phyloP scores from a whole-genome alignment of 495 filamentous ascomycete species.

The Parachaetomium inaequale region DNA sequence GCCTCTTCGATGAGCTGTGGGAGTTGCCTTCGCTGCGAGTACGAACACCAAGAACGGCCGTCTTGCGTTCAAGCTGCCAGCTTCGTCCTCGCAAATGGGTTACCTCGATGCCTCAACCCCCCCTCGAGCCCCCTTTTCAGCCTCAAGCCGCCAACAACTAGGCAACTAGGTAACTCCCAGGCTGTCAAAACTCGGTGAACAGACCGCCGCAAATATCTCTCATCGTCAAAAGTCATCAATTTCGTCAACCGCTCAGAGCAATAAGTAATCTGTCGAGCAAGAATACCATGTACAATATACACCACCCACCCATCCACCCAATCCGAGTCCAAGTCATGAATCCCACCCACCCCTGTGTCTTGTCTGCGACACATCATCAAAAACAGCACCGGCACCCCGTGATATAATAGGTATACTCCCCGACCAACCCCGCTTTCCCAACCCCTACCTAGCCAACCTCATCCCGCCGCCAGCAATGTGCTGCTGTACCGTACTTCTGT shows the following conservation, averaged over 20 bases:
- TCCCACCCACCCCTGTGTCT: background rate
- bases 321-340: background rate
- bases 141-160: too few species aligned
- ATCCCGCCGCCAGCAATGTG: background rate
- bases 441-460: background rate
- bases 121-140: too few species aligned
- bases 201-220: background rate
- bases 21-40: too few species aligned
- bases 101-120: too few species aligned
- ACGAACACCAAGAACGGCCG: too few species aligned
- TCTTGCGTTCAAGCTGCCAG: too few species aligned
- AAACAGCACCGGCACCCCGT: background rate
- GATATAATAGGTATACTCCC: too few species aligned
- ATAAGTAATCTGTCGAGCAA: background rate
- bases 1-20: too few species aligned
- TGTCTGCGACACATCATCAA: background rate
- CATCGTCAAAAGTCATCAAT: slow-evolving; percentile 1
- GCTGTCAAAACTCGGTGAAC: background rate
- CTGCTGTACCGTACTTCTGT: background rate
- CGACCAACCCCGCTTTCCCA: background rate
- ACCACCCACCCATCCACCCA: too few species aligned
- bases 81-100: too few species aligned
- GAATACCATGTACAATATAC: slow-evolving; percentile 1
- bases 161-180: too few species aligned
- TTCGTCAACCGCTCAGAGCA: background rate